These are phyloP conservation scores for Aspergillus candidus DNA, from an alignment of 2,329 filamentous ascomycete species.

Conservation along the genomic window DNA sequence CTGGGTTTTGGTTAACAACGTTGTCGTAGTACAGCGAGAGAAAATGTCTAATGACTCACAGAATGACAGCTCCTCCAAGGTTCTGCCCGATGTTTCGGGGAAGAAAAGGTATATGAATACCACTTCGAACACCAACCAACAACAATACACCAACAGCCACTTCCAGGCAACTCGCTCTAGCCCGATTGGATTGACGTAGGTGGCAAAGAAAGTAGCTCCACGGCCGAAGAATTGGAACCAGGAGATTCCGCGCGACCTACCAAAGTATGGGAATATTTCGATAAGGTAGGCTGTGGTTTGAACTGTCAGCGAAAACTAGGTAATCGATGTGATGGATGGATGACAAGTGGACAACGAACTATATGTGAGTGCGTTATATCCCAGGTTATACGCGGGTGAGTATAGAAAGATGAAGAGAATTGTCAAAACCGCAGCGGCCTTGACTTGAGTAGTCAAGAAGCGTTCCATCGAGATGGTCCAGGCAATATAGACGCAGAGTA, in stretches of 20 bases:
- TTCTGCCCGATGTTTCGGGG: slow-evolving; percentile 39
- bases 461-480: slow-evolving; percentile 48
- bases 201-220: slow-evolving; percentile 46
- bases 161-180: slow-evolving; percentile 41
- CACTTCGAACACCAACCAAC: slow-evolving; percentile 39
- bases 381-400: slow-evolving; percentile 56
- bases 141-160: slow-evolving; percentile 41
- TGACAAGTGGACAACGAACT: slow-evolving; percentile 8
- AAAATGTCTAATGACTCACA: slow-evolving; percentile 23
- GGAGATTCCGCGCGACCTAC: slow-evolving; percentile 54
- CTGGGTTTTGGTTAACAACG: slow-evolving; percentile 16
- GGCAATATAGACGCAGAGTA: slow-evolving; percentile 50
- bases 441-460: slow-evolving; percentile 28
- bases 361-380: slow-evolving; percentile 59
- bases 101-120: slow-evolving; percentile 42
- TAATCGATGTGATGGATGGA: neutral
- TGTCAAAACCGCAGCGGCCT: slow-evolving; percentile 34
- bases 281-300: slow-evolving; percentile 42
- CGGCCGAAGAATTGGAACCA: slow-evolving; percentile 52
- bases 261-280: slow-evolving; percentile 55
- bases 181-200: slow-evolving; percentile 44
- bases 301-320: neutral
- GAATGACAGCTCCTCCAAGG: slow-evolving; percentile 44
- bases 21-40: neutral
- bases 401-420: slow-evolving; percentile 58